Evolutionary conservation across 306 rosid species (phyloP).

Genomic region (Rosa multiflora): DNA sequence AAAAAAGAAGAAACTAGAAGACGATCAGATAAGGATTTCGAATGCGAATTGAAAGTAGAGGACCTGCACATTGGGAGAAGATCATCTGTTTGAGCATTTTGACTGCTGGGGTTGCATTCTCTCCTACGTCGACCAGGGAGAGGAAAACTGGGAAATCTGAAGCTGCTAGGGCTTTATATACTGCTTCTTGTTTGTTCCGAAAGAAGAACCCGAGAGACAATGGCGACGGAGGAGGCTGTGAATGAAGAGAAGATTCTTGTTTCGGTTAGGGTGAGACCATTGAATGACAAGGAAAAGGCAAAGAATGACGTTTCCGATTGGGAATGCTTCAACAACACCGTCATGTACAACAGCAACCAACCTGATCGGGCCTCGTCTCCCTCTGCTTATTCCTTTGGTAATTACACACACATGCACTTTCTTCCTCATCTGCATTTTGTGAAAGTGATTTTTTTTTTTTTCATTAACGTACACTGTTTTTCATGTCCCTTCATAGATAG

Average conservation of each 20-base stretch:
- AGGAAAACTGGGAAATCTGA: not conserved
- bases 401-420: not conserved
- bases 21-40: not conserved
- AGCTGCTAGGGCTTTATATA: constrained; percentile 1
- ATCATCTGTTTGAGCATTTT: not conserved
- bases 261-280: constrained; percentile 74
- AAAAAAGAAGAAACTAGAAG: too few species aligned
- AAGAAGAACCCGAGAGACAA: not conserved
- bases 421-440: not conserved
- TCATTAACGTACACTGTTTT: not conserved
- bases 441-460: not conserved
- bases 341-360: constrained; percentile 43
- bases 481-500: constrained; percentile 41
- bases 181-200: not conserved
- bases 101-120: constrained; percentile 6
- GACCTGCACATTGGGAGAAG: not conserved
- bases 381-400: constrained; percentile 63
- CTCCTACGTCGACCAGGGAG: constrained; percentile 12
- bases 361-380: constrained; percentile 46
- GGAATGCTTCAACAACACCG: constrained; percentile 51
- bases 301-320: constrained; percentile 56
- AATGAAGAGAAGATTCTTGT: constrained; percentile 66
- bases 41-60: not conserved
- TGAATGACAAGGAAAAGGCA: constrained; percentile 56
- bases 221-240: constrained; percentile 22